phyloP scores from a whole-genome alignment of 2,329 filamentous ascomycete genomes.

The Thelonectria olida region DNA sequence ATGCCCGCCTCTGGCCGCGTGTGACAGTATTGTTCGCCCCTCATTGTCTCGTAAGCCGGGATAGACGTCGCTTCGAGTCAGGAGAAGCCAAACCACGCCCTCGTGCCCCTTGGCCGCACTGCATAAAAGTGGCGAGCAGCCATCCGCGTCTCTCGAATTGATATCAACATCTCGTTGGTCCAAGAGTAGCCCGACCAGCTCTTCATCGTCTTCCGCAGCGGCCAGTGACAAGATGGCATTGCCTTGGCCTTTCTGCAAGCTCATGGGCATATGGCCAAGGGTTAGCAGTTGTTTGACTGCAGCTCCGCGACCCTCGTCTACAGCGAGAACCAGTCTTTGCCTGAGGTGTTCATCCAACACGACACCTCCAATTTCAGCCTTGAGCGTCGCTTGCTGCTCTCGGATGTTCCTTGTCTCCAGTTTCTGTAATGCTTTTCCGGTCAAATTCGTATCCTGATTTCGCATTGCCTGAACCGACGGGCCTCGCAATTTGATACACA shows the following conservation, averaged over 20 bases:
- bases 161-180: neutral
- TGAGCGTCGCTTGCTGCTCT: too few species aligned
- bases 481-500: neutral
- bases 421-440: neutral
- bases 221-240: neutral
- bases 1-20: conserved; percentile 11
- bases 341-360: too few species aligned
- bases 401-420: too few species aligned
- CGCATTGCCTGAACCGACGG: neutral
- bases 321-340: too few species aligned
- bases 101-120: conserved; percentile 1
- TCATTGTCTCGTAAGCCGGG: neutral
- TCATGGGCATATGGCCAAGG: too few species aligned
- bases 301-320: too few species aligned
- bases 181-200: neutral
- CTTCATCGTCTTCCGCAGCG: neutral
- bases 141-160: neutral
- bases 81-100: neutral
- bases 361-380: too few species aligned
- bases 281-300: too few species aligned
- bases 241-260: too few species aligned
- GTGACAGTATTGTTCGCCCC: neutral
- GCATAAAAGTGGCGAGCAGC: neutral
- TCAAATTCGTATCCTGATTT: neutral
- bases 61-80: neutral